These are phyloP conservation scores for Eucalyptus urophylla DNA, from an alignment of 345 rosid genomes.

Conservation along the genomic window DNA sequence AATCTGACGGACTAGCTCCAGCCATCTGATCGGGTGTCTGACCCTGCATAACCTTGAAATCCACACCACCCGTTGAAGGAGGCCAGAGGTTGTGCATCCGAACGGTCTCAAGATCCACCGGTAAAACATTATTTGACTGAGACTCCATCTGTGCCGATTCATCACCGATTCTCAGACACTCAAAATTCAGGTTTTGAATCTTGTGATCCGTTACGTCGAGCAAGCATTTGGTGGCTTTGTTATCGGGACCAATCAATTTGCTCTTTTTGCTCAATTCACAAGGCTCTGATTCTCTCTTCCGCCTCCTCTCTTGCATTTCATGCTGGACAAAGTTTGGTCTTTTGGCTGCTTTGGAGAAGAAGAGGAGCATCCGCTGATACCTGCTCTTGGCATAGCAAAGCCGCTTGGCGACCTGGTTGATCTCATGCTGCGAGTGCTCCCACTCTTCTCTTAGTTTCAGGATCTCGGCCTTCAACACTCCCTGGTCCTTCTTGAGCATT, in stretches of 20 bases:
- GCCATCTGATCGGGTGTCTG: neutral
- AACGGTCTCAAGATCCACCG: neutral
- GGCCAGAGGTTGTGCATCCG: neutral
- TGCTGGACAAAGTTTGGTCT: conserved; percentile 21
- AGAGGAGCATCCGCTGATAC: conserved; percentile 29
- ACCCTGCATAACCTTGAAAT: neutral
- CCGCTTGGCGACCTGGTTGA: conserved; percentile 21
- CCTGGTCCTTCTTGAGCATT: conserved; percentile 22
- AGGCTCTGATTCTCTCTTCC: conserved; percentile 4
- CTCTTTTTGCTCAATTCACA: conserved; percentile 12
- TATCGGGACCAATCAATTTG: conserved; percentile 5
- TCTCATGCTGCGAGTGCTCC: conserved; percentile 14
- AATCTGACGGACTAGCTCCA: too few species aligned
- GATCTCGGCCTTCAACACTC: conserved; percentile 20
- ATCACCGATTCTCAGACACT: neutral
- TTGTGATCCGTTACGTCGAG: neutral
- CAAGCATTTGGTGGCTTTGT: neutral
- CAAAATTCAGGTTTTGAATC: neutral
- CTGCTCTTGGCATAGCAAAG: conserved; percentile 17
- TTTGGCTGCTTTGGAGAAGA: conserved; percentile 24
- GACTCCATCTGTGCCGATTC: neutral
- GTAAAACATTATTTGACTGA: neutral
- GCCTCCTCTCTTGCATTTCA: conserved; percentile 21
- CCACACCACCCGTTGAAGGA: neutral
- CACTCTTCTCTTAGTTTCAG: conserved; percentile 21